Evolutionary conservation across 306 rosid genomes (phyloP).

Genomic region (Elaeagnus macrophylla): DNA sequence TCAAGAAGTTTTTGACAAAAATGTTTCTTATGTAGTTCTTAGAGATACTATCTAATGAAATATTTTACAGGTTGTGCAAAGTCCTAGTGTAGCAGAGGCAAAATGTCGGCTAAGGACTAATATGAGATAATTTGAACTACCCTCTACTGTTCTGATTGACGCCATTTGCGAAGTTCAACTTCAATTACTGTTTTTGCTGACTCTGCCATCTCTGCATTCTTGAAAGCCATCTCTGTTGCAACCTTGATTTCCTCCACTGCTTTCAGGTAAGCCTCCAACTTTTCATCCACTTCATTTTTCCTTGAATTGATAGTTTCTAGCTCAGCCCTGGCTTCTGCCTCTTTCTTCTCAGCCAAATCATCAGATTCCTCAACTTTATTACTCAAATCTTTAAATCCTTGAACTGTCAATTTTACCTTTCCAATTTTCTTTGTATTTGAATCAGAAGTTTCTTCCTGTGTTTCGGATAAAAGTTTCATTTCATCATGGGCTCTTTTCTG

Average conservation of each 20-base stretch:
- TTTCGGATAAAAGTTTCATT: constrained; percentile 36
- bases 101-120: no score
- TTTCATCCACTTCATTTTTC: constrained; percentile 36
- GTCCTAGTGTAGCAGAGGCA: no score
- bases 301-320: constrained; percentile 32
- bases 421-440: constrained; percentile 20
- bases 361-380: constrained; percentile 38
- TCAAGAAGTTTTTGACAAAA: no score
- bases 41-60: no score
- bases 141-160: constrained; percentile 33
- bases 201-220: constrained; percentile 54
- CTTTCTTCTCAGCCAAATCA: constrained; percentile 40
- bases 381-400: constrained; percentile 40
- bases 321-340: constrained; percentile 33
- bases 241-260: constrained; percentile 53
- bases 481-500: constrained; percentile 41
- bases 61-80: no score
- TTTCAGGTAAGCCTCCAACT: constrained; percentile 49
- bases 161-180: constrained; percentile 41
- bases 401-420: constrained; percentile 38
- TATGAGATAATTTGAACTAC: no score
- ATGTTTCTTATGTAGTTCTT: no score
- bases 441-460: constrained; percentile 3
- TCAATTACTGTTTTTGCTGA: constrained; percentile 52
- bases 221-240: constrained; percentile 58